Evolutionary conservation across 2,329 filamentous ascomycete genomes (phyloP), one percentile per base, ranked within the genome.

Genomic region (Fusarium stilboides): DNA sequence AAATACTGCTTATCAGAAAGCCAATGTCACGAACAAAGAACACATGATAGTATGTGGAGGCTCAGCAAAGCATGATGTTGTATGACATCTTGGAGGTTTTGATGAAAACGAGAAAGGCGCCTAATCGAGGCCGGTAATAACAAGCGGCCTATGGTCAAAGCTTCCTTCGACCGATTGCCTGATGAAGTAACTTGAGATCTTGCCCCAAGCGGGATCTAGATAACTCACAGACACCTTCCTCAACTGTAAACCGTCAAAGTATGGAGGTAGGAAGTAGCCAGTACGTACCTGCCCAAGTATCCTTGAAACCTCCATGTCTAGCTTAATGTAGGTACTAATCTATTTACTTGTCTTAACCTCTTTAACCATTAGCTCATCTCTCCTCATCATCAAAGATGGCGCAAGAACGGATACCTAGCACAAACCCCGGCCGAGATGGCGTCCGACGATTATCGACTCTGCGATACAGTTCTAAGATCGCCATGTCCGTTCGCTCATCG

Each of bases 171-270:
- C 24, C 19, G 20, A 22, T 67, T 70, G 34, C 66, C 67, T 58
- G 49, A 69, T 68, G 62, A 70, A 57, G 67, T 49, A 70, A 68
- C 42, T 64, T 47, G 53, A 62, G 57, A 69, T 69, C 67, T 70
- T 57, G 62, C 56, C 61, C 58, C 47, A 39, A 50, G 53, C 50
- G 67, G 62, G 66, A 69, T 69, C 66, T 69, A 63, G 57, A 62
- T 52, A 15, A 34, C 24, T 19, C 19, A 54, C n/a, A 45, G 19
- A 34, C 45, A 34, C 28, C 31, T 28, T 65, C 37, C 42, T 14
- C 14, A 19, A 17, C 26, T 28, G 17, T 36, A 7, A 15, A 13
- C 13, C 22, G 40, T 14, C 15, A 36, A 55, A 22, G 44, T 44
- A 8, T 33, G 47, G 26, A 54, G 34, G 46, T 36, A 19, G 10